Conservation (phyloP, 768 basidiomycete species). For the Ramaria sp. region DNA sequence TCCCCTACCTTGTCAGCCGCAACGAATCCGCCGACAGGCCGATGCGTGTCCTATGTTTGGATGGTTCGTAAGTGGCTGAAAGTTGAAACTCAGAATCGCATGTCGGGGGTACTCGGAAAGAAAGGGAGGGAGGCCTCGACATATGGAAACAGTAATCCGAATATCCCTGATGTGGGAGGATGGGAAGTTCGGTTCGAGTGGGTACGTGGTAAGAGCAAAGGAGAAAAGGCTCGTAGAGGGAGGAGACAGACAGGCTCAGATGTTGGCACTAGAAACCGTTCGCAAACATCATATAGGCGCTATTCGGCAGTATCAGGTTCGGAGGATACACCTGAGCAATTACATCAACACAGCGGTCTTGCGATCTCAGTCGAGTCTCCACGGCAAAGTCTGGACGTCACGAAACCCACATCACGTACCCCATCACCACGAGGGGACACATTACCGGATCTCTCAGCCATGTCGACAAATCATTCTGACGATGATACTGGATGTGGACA, state of each 20-base stretch:
- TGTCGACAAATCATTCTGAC: background rate
- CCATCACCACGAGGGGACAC: background rate
- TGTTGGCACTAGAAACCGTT: constrained; percentile 18
- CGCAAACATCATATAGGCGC: constrained; percentile 13
- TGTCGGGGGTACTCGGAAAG: constrained; percentile 34
- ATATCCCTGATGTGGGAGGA: constrained; percentile 19
- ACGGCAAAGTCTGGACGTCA: background rate
- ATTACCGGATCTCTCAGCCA: background rate
- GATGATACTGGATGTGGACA: background rate
- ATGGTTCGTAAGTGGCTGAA: constrained; percentile 69
- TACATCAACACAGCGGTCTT: background rate
- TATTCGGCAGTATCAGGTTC: background rate
- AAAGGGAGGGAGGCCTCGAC: constrained; percentile 2
- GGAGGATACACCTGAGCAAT: background rate
- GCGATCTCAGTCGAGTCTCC: background rate
- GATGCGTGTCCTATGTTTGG: constrained; percentile 57
- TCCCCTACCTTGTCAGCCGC: constrained; percentile 53
- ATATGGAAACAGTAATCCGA: constrained; percentile 3
- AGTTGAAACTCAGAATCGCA: constrained; percentile 31
- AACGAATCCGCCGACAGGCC: constrained; percentile 23
- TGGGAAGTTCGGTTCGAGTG: constrained; percentile 77
- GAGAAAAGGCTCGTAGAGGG: constrained; percentile 19
- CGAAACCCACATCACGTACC: background rate
- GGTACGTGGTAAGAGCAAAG: constrained; percentile 39
- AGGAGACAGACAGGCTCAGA: constrained; percentile 15